Evolutionary conservation across 2,329 filamentous ascomycete species (phyloP), one percentile per base, ranked within the genome.

Genomic region (Penicillium palitans): DNA sequence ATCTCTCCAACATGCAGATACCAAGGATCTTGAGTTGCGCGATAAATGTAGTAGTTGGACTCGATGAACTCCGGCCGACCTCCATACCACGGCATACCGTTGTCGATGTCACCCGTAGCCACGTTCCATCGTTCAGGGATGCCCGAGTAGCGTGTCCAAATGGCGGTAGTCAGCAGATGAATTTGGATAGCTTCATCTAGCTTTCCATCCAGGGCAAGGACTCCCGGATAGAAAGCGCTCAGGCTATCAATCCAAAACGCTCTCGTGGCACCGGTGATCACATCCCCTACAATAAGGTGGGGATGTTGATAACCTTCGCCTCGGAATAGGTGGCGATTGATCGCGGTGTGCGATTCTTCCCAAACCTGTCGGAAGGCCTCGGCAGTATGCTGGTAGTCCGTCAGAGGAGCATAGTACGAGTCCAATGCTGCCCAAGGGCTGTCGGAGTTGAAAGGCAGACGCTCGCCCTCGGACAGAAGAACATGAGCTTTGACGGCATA

Each of bases 171-270:
- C 9, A 98, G 83, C 6, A 98, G 79, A 74, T 97, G 95, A 1
- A 92, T 90, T 71, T 93, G 89, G 35, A 95, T 87, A 1, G 93
- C 95, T 76, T 96, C 93, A 29, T 97, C 90, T 0, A 98, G 77
- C 71, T 98, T 90, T 9, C 95, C 95, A 25, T 91, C 91, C 61
- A 97, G 80, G 0, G 90, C 86, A 29, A 99, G 80, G 13, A 98
- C 81, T 0, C 95, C 95, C 6, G 95, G 92, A 72, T 96, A 99
- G 74, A 96, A 99, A 3, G 95, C 93, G 61, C 91, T 93, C 57
- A 99, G 80, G 71, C 93, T 97, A 77, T 99, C 95, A 55, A 98
- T 91, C 95, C 95, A 99, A 73, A 90, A 91, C 2, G 92, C 91
- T 61, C 91, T 87, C 13, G 91, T 87, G 7, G 93, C 93, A 1